A percentile compares a stretch with the other conserved stretches of the same genome.
Evolutionary conservation across 805 yeast species (phyloP).

Genomic region (Vanderwaltozyma verrucispora): DNA sequence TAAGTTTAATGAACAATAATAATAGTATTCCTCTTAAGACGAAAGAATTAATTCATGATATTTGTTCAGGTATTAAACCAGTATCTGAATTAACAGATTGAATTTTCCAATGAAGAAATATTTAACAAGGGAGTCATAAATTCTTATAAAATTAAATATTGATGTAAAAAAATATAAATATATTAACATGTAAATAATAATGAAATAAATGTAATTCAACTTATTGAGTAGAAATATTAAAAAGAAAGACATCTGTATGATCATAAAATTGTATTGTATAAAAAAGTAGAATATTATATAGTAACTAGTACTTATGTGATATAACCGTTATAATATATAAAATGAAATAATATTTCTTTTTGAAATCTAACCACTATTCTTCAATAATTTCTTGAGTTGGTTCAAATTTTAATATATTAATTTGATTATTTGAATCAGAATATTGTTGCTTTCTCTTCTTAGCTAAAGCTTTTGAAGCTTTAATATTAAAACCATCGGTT

Average conservation of each 20-base stretch:
- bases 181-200: neutral
- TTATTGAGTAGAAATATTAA: too few relatives aligned
- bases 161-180: neutral
- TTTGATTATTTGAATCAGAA: constrained; percentile 6
- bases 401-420: constrained; percentile 10
- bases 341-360: too few relatives aligned
- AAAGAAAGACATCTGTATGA: too few relatives aligned
- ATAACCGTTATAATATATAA: too few relatives aligned
- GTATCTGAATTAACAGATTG: constrained; percentile 13
- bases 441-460: constrained; percentile 32
- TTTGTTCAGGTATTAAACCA: constrained; percentile 26
- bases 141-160: too few relatives aligned
- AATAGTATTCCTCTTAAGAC: constrained; percentile 7
- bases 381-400: constrained; percentile 21
- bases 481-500: constrained; percentile 79
- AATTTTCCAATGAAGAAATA: neutral
- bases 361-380: constrained; percentile 1
- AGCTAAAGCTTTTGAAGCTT: constrained; percentile 47
- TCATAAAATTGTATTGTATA: too few relatives aligned
- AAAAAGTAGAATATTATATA: too few relatives aligned
- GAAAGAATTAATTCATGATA: constrained; percentile 16
- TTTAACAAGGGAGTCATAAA: too few relatives aligned
- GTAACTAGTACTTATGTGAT: too few relatives aligned
- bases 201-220: neutral
- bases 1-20: constrained; percentile 15